Evolutionary conservation across 768 basidiomycete genomes (phyloP).

Genomic region (Rubroboletus satanas): DNA sequence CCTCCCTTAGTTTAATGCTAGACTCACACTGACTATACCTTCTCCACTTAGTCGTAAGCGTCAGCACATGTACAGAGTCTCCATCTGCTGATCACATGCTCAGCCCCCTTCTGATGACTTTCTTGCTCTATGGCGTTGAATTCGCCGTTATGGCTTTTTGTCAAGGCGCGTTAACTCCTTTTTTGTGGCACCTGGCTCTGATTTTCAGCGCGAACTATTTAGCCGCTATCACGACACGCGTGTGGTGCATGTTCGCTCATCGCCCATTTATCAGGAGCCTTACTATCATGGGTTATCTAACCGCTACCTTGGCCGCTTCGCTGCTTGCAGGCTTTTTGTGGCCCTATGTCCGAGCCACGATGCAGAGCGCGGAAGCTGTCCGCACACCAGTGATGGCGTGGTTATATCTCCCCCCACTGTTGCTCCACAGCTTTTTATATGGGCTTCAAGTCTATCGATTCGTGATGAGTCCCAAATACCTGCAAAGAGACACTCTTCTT

Average conservation of each 20-base stretch:
- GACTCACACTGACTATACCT: background rate
- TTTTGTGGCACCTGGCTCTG: background rate
- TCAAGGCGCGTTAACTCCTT: conserved; percentile 10
- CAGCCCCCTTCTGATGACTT: background rate
- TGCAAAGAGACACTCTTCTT: conserved; percentile 7
- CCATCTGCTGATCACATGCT: background rate
- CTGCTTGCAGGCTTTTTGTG: background rate
- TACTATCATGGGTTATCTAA: background rate
- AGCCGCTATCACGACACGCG: conserved; percentile 16
- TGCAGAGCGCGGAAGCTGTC: background rate
- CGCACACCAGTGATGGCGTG: background rate
- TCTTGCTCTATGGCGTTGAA: background rate
- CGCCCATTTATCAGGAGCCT: background rate
- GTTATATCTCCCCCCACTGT: conserved; percentile 14
- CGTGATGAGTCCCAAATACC: background rate
- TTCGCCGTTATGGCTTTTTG: conserved; percentile 5
- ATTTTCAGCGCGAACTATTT: background rate
- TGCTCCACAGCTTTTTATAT: conserved; percentile 15
- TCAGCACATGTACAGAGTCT: background rate
- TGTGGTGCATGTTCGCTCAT: conserved; percentile 19
- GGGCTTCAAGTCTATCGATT: conserved; percentile 17
- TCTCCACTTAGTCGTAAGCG: conserved; percentile 9
- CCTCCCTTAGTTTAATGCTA: background rate
- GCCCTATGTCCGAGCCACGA: background rate
- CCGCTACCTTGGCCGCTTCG: background rate